A percentile compares a stretch with the other conserved stretches of the same genome.
These are phyloP conservation scores for Sporothrix brasiliensis DNA, from an alignment of 2,329 filamentous ascomycete genomes.

Conservation along the genomic window DNA sequence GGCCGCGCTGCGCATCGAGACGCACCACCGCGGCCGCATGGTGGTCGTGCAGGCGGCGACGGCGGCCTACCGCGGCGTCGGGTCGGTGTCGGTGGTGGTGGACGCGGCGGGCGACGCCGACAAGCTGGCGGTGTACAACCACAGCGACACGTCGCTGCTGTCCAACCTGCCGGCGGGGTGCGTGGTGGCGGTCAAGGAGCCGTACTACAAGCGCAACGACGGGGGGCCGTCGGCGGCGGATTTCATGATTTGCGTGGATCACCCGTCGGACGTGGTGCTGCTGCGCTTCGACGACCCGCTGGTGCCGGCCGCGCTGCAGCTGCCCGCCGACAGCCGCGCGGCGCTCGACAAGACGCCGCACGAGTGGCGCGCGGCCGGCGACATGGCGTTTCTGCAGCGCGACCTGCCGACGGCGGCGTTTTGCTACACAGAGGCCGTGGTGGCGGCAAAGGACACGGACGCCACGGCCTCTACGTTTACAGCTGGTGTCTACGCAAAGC, in stretches of 20 bases:
- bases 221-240: slow-evolving; percentile 37
- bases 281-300: slow-evolving; percentile 41
- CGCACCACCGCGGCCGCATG: slow-evolving; percentile 43
- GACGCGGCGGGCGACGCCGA: slow-evolving; percentile 45
- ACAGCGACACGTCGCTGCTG: slow-evolving; percentile 39
- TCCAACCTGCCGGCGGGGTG: slow-evolving; percentile 41
- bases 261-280: slow-evolving; percentile 43
- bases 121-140: slow-evolving; percentile 47
- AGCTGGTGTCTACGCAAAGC: slow-evolving; percentile 40
- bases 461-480: slow-evolving; percentile 32
- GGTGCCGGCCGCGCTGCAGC: slow-evolving; percentile 40
- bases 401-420: slow-evolving; percentile 15
- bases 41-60: slow-evolving; percentile 42
- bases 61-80: slow-evolving; percentile 43
- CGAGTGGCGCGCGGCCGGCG: slow-evolving; percentile 33
- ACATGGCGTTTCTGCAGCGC: slow-evolving; percentile 31
- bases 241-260: slow-evolving; percentile 45
- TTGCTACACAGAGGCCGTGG: slow-evolving; percentile 44
- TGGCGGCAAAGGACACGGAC: no score
- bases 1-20: slow-evolving; percentile 41
- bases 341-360: slow-evolving; percentile 35
- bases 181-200: slow-evolving; percentile 45
- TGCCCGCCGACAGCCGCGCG: slow-evolving; percentile 32
- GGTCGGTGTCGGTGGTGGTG: slow-evolving; percentile 44
- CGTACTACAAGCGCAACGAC: slow-evolving; percentile 44